A percentile compares a stretch with the other conserved stretches of the same genome.
Evolutionary conservation across 1,284 basidiomycete species (phyloP).

Genomic region (Microbotryum saponariae): DNA sequence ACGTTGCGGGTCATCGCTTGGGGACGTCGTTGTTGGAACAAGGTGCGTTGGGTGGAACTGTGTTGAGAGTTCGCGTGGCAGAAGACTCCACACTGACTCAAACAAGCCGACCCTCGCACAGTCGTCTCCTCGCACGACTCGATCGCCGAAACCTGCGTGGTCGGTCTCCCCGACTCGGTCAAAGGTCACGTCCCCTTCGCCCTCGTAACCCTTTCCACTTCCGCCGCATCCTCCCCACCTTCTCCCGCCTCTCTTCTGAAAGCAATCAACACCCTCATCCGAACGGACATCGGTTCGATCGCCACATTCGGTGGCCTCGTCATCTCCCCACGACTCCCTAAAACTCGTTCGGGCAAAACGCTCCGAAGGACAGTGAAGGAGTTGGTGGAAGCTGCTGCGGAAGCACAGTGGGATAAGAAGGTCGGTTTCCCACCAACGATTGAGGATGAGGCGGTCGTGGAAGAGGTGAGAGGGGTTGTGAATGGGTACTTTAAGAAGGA

Average conservation of each 20-base stretch:
- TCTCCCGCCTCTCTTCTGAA: constrained; percentile 31
- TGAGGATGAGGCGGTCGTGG: constrained; percentile 13
- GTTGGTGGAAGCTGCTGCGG: constrained; percentile 12
- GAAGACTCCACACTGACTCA: background rate
- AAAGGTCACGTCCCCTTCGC: constrained; percentile 40
- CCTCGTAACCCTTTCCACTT: constrained; percentile 31
- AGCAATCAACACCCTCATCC: constrained; percentile 35
- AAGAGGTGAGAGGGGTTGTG: constrained; percentile 10
- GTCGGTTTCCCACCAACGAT: constrained; percentile 17
- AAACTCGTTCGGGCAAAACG: constrained; percentile 38
- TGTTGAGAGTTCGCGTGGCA: too few species aligned
- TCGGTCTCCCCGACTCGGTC: constrained; percentile 37
- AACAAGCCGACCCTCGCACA: background rate
- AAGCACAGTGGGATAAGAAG: constrained; percentile 5
- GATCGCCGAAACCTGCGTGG: constrained; percentile 36
- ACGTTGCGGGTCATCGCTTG: constrained; percentile 34
- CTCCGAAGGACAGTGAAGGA: constrained; percentile 22
- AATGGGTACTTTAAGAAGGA: constrained; percentile 7
- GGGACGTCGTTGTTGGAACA: constrained; percentile 37
- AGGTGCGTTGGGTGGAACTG: constrained; percentile 11
- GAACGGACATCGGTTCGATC: constrained; percentile 37
- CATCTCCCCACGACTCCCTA: constrained; percentile 35
- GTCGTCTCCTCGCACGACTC: constrained; percentile 18
- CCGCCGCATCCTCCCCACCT: constrained; percentile 19
- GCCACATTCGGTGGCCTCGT: constrained; percentile 34